Base-by-base conservation (phyloP, 306 rosid genomes). In the Prunus padus region DNA sequence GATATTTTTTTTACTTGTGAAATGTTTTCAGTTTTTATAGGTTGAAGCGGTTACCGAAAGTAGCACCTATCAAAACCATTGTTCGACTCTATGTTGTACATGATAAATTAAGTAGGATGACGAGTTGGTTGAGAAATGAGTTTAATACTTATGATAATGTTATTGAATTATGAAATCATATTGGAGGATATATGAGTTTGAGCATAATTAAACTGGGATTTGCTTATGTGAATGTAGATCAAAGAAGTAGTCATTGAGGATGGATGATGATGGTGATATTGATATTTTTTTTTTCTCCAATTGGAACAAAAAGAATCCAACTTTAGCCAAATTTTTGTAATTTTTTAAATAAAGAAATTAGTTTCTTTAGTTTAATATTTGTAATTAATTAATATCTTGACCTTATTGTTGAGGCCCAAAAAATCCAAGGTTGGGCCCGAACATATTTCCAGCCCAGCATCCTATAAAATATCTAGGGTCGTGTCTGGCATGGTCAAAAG, bases 251-350 rank as follows among this genome's bases (percentile, higher is more conserved):
- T 78, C 67, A 11, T 55, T 49, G 72, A 86, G 82, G 71, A 92
- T 96, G 99, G 97, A 96, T 72, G 92, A 92, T 16, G 88, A 86
- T 19, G 62, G 76, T 75, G 97, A 96, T 42, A 76, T 89, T 75
- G 99, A 86, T n/a, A n/a, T 79, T 63, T 88, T 76, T 84, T n/a
- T 86, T 22, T 83, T 89, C 79, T 77, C 91, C 4, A 76, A 87
- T 82, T 96, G 97, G 99, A 89, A 87, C 82, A 73, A 85, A 63
- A 90, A 77, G 85, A 92, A 96, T 79, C 97, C 97, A 5, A 83
- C 90, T 90, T 87, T n/a, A n/a, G n/a, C n/a, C n/a, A n/a, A n/a
- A n/a, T n/a, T n/a, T n/a, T n/a, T n/a, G n/a, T n/a, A n/a, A n/a
- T n/a, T n/a, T n/a, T n/a, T n/a, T n/a, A n/a, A n/a, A n/a, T n/a